phyloP scores from a whole-genome alignment of 805 yeast genomes.

The Spathaspora sp. region DNA sequence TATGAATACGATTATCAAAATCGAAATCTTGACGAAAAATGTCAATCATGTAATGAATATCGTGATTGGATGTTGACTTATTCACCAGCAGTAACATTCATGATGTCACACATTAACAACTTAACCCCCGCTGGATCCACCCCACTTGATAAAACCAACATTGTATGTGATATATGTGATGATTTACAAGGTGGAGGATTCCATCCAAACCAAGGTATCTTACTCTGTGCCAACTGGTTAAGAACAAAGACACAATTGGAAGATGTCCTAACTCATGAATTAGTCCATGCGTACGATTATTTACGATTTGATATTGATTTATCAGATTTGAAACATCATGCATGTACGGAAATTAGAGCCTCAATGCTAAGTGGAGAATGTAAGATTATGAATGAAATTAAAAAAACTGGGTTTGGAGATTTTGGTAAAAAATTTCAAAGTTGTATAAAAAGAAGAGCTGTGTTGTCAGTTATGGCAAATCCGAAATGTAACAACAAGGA shows the following conservation, averaged over 20 bases:
- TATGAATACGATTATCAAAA: slow-evolving; percentile 57
- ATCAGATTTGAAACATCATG: slow-evolving; percentile 83
- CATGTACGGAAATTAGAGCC: slow-evolving; percentile 95
- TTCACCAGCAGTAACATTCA: slow-evolving; percentile 82
- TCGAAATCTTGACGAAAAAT: slow-evolving; percentile 45
- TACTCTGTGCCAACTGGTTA: slow-evolving; percentile 82
- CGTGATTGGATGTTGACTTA: slow-evolving; percentile 76
- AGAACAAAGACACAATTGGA: slow-evolving; percentile 76
- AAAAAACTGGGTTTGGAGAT: slow-evolving; percentile 46
- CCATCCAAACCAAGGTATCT: slow-evolving; percentile 83
- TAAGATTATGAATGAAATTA: slow-evolving; percentile 80
- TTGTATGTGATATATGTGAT: slow-evolving; percentile 80
- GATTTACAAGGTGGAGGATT: slow-evolving; percentile 87
- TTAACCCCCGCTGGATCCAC: slow-evolving; percentile 43
- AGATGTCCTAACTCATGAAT: slow-evolving; percentile 88
- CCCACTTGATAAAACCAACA: slow-evolving; percentile 41
- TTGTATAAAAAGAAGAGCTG: slow-evolving; percentile 88
- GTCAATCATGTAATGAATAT: slow-evolving; percentile 68
- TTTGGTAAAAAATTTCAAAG: slow-evolving; percentile 83
- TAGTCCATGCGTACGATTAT: slow-evolving; percentile 91
- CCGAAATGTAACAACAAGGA: slow-evolving; percentile 73
- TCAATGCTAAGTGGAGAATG: slow-evolving; percentile 93
- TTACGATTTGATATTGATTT: slow-evolving; percentile 85
- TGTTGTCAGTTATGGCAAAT: slow-evolving; percentile 77
- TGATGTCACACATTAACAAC: slow-evolving; percentile 78